Base-by-base conservation (phyloP, 352 stramenopile species). In the Pythium vanterpoolii region DNA sequence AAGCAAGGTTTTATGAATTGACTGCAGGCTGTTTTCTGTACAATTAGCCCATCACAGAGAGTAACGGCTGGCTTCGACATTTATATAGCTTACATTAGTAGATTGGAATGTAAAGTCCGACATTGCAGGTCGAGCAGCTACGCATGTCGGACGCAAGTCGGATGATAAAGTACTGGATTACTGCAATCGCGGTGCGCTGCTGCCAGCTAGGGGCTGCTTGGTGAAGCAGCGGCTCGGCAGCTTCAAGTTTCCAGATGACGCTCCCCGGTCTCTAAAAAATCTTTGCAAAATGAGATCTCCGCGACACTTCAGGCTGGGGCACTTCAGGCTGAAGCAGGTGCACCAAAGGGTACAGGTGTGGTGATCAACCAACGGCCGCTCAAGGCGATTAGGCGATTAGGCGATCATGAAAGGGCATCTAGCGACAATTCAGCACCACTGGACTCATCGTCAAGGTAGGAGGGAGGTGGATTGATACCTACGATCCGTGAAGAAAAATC, bases 31-130 rank as follows among this genome's bases (percentile, higher is more conserved):
- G 34, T 33, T 56, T 21, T 56, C 19, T 56, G 49, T 34, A 24
- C 49, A 18, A 23, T 24, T 18, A 34, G 33, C 34, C 9, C 49
- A 47, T 56, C 33, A 45, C 49, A 34, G 26, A 18, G 11, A 46
- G 49, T 45, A 56, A 56, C 49, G 49, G 49, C 16, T 34, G n/a
- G 30, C 21, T 49, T 49, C 43, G 11, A 45, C 24, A 31, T 24
- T 19, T 56, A 11, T 19, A 21, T 28, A 18, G 9, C 4, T 43
- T 56, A 23, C 14, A 28, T 46, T 34, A 56, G 49, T 56, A 46
- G 13, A 56, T 46, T 44, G 26, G 5, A 27, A 5, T 24, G 4
- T 9, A 18, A 39, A 26, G 49, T 56, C 49, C 33, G 49, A 56
- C 49, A 31, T 56, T 2, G 16, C 33, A 34, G 43, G 8, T 4